Evolutionary conservation across 2,329 filamentous ascomycete genomes (phyloP), one percentile per base, ranked within the genome.

Genomic region (Fusarium chuoi): DNA sequence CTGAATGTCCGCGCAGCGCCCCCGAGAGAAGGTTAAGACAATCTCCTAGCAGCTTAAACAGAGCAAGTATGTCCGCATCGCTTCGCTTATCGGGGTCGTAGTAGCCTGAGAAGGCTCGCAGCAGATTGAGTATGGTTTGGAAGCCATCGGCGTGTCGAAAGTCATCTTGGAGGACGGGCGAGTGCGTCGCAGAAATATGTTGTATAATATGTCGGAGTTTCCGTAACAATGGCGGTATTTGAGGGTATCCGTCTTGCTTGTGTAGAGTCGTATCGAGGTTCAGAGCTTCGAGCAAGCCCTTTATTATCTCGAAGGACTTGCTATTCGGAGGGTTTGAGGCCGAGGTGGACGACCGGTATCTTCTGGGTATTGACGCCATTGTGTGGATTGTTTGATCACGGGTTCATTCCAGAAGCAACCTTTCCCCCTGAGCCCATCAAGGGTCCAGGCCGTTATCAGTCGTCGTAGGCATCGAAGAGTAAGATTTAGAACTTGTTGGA

Each of bases 91-190:
- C 85, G n/a, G 89, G 90, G 77, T 94, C 89, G 83, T 96, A 96
- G 78, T 92, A 93, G 72, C 93, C 92, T 2, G 93, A 92, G 71
- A 95, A 90, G 61, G 89, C 88, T 65, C 91, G 88, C 28, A 97
- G 84, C 33, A 93, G 87, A 46, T 90, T 86, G 60, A 98, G 85
- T 28, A 97, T 84, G 48, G 88, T 87, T 77, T 94, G 90, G 81
- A 97, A 98, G 77, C 95, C 95, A 64, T 89, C 87, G 33, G 95
- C 88, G 79, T 94, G 90, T 74, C 95, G 90, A 80, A 98, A 98
- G 76, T 94, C 91, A 83, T 97, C 94, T 83, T 95, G 94, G 10
- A 86, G 84, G 7, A 86, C 81, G 68, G 84, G 84, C 6, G 86
- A 85, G 22, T 86, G 81, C 44, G 84, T 78, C 15, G 87, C 85